These are phyloP conservation scores for Pseudoperonospora humuli DNA, from an alignment of 352 stramenopile species.

Conservation along the genomic window DNA sequence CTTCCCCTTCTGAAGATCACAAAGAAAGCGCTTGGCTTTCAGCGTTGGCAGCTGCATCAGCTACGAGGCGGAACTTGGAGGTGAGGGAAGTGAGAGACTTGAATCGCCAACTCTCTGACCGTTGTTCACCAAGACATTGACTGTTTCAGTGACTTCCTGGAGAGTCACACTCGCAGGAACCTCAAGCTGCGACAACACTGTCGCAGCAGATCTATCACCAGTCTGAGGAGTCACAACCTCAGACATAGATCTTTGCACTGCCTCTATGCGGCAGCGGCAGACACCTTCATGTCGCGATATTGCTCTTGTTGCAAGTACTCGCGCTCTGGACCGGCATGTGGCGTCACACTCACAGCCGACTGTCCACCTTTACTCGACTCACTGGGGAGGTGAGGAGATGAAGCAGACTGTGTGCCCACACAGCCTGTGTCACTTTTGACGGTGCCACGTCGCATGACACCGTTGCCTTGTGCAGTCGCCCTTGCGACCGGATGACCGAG, in stretches of 20 bases:
- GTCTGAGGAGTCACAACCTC: too few relatives aligned
- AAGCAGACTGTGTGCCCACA: not conserved
- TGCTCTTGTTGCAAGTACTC: not conserved
- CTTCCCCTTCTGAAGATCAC: not conserved
- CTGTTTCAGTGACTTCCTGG: not conserved
- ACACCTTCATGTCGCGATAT: too few relatives aligned
- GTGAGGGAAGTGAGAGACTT: not conserved
- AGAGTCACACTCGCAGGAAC: not conserved
- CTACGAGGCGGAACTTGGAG: not conserved
- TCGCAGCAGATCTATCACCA: too few relatives aligned
- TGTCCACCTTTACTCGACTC: not conserved
- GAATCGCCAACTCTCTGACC: not conserved
- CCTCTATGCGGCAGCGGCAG: too few relatives aligned
- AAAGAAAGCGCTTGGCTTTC: not conserved
- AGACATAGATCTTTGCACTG: too few relatives aligned
- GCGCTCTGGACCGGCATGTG: too few relatives aligned
- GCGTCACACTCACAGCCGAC: too few relatives aligned
- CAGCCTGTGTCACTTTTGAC: not conserved
- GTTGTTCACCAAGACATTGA: not conserved
- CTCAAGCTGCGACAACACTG: not conserved
- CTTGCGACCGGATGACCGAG: not conserved
- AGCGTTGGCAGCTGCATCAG: too few relatives aligned
- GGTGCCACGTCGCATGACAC: not conserved
- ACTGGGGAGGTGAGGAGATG: not conserved
- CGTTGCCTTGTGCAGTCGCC: not conserved